Percentiles rank a stretch among this genome's conserved stretches.
phyloP scores from a whole-genome alignment of 1,284 basidiomycete species.

The Coniferiporia sulphurascens region DNA sequence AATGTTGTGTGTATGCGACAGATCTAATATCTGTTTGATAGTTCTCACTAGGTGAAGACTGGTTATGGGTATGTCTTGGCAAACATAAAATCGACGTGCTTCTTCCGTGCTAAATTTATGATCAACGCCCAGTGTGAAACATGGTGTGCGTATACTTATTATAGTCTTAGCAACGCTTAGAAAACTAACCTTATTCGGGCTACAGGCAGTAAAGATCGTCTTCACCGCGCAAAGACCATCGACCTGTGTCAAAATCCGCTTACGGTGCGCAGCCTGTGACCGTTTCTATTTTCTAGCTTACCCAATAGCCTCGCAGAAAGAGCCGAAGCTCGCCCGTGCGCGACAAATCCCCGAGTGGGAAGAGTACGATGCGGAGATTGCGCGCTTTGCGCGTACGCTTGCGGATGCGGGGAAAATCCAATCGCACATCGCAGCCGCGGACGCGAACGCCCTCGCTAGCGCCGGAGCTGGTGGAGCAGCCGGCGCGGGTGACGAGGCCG shows the following conservation, averaged over 20 bases:
- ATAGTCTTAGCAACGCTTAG: slow-evolving; percentile 18
- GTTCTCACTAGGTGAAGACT: slow-evolving; percentile 85
- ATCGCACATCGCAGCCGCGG: slow-evolving; percentile 61
- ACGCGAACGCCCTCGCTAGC: slow-evolving; percentile 70
- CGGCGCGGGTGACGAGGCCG: background rate
- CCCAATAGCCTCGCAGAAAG: slow-evolving; percentile 59
- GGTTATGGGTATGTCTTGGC: slow-evolving; percentile 74
- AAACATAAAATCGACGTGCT: background rate
- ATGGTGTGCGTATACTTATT: slow-evolving; percentile 57
- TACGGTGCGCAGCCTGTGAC: slow-evolving; percentile 53
- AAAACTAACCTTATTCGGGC: background rate
- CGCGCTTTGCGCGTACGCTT: slow-evolving; percentile 63
- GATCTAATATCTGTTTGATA: slow-evolving; percentile 27
- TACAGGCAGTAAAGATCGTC: slow-evolving; percentile 71
- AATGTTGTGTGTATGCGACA: background rate
- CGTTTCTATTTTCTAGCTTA: background rate
- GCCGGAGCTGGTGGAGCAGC: slow-evolving; percentile 24
- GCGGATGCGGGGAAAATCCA: slow-evolving; percentile 62
- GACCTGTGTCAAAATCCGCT: slow-evolving; percentile 92
- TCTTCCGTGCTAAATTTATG: background rate
- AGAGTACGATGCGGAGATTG: slow-evolving; percentile 79
- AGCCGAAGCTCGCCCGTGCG: slow-evolving; percentile 90
- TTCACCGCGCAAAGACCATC: slow-evolving; percentile 82
- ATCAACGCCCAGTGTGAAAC: slow-evolving; percentile 63
- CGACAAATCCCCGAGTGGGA: slow-evolving; percentile 98